phyloP scores from a whole-genome alignment of 2,329 filamentous ascomycete species.

The Furcasterigmium furcatum region DNA sequence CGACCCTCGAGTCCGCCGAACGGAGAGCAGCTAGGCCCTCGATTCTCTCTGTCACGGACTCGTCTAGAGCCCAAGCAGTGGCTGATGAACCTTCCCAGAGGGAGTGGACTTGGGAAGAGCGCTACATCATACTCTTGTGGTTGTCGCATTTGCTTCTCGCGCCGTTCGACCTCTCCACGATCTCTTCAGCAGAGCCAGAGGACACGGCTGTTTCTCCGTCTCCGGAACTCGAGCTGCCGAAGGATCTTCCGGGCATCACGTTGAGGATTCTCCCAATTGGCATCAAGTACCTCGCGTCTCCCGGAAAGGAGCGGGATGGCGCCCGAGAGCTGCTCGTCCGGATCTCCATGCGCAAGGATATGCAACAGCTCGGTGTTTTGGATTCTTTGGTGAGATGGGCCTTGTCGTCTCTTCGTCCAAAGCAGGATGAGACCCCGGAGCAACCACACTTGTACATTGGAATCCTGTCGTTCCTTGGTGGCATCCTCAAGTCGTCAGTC shows the following conservation, averaged over 20 bases:
- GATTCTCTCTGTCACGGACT: constrained; percentile 4
- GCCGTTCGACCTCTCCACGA: constrained; percentile 85
- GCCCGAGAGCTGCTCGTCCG: constrained; percentile 81
- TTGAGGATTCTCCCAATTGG: constrained; percentile 68
- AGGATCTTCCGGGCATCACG: constrained; percentile 65
- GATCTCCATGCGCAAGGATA: constrained; percentile 79
- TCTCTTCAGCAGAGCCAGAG: constrained; percentile 60
- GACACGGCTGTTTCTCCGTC: constrained; percentile 39
- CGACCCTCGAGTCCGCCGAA: constrained; percentile 65
- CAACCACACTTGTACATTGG: constrained; percentile 77
- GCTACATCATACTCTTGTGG: constrained; percentile 87
- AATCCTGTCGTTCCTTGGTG: constrained; percentile 74
- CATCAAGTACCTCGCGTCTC: constrained; percentile 65
- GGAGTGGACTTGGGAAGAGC: constrained; percentile 76
- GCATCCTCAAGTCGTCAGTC: constrained; percentile 64
- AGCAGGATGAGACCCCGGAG: constrained; percentile 26
- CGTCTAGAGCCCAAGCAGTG: not conserved
- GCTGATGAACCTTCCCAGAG: constrained; percentile 6
- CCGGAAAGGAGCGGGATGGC: constrained; percentile 86
- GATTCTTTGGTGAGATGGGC: constrained; percentile 69
- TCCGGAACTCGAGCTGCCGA: constrained; percentile 51
- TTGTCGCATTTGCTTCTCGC: constrained; percentile 77
- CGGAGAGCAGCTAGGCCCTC: constrained; percentile 7
- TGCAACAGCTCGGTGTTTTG: constrained; percentile 75
- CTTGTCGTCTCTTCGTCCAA: constrained; percentile 53